Base-by-base conservation (phyloP, 1,284 basidiomycete genomes). In the Wolfiporia cocos region DNA sequence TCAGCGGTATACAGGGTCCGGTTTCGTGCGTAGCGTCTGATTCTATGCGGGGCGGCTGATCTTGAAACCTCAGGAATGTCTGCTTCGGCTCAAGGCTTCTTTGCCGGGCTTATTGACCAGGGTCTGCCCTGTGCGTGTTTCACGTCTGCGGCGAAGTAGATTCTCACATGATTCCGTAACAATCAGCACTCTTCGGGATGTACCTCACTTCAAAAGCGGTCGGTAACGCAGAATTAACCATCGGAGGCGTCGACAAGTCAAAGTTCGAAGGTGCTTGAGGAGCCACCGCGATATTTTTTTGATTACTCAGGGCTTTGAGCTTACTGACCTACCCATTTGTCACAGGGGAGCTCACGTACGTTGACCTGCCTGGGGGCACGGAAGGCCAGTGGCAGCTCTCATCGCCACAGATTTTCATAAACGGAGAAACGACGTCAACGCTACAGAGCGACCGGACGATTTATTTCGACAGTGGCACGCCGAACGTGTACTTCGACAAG, bases 381-480 rank as follows among this genome's bases (percentile, higher is more conserved):
- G 61, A 64, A 12, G 57, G 60, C 28, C 59, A 66, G 18, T 79
- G 76, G 76, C 53, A 61, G 47, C 62, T 77, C n/a, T 48, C 45
- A 15, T 78, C 74, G 9, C 58, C 69, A n/a, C 54, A 59, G 20
- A 63, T 78, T 38, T 68, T 59, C 23, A 71, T 78, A 34, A 78
- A 78, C 49, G 74, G 75, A 22, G 62, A 70, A 52, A 73, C 74
- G 2, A 73, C 61, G 7, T 57, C 64, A 9, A 45, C 65, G 7
- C 61, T 78, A 30, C 64, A 64, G 33, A 53, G 57, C 17, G 48
- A 52, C 30, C 68, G 71, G 22, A 66, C 49, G 29, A 64, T 78
- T 53, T 74, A 76, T 42, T 78, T 78, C 49, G 76, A 78, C 54
- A 72, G 69, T 42, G 75, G 76, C 31, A 78, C 74, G 12, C 74